Percentiles rank a stretch among this genome's conserved stretches.
Evolutionary conservation across 495 filamentous ascomycete genomes (phyloP).

Genomic region (Ramalina intermedia): DNA sequence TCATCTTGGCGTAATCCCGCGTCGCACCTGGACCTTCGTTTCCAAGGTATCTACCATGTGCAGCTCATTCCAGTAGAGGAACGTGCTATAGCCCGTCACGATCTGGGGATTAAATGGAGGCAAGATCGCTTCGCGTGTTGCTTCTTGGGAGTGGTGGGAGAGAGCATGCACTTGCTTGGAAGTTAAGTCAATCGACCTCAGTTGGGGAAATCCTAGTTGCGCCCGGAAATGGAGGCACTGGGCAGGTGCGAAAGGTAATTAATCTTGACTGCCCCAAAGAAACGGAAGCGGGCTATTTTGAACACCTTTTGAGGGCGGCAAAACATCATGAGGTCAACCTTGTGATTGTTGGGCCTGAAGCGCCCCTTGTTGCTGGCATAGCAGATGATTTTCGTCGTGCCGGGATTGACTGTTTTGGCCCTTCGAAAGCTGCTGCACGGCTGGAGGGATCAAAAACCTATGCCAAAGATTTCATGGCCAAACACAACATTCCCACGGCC

Average conservation of each 20-base stretch:
- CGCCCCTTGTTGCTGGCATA: slow-evolving; percentile 84
- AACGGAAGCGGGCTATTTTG: slow-evolving; percentile 61
- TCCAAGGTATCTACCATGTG: too few species aligned
- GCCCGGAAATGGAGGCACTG: slow-evolving; percentile 84
- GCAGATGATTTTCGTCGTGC: slow-evolving; percentile 63
- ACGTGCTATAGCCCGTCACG: too few species aligned
- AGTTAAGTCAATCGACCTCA: slow-evolving; percentile 68
- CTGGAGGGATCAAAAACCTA: slow-evolving; percentile 97
- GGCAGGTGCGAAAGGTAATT: slow-evolving; percentile 46
- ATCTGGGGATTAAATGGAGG: background rate
- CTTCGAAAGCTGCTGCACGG: slow-evolving; percentile 66
- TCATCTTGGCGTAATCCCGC: too few species aligned
- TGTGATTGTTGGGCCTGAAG: slow-evolving; percentile 83
- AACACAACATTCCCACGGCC: slow-evolving; percentile 80
- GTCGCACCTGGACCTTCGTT: too few species aligned
- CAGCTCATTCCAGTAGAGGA: too few species aligned
- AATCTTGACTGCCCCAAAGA: slow-evolving; percentile 38
- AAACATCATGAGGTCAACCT: slow-evolving; percentile 61
- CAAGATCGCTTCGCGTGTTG: slow-evolving; percentile 47
- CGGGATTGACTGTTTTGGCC: slow-evolving; percentile 54
- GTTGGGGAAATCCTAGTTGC: slow-evolving; percentile 35
- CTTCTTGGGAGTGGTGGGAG: slow-evolving; percentile 86
- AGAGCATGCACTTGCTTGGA: slow-evolving; percentile 93
- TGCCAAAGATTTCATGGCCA: slow-evolving; percentile 96
- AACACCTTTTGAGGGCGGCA: slow-evolving; percentile 60